Evolutionary conservation across 2,329 filamentous ascomycete species (phyloP), one percentile per base, ranked within the genome.

Genomic region (Claviceps sp.): DNA sequence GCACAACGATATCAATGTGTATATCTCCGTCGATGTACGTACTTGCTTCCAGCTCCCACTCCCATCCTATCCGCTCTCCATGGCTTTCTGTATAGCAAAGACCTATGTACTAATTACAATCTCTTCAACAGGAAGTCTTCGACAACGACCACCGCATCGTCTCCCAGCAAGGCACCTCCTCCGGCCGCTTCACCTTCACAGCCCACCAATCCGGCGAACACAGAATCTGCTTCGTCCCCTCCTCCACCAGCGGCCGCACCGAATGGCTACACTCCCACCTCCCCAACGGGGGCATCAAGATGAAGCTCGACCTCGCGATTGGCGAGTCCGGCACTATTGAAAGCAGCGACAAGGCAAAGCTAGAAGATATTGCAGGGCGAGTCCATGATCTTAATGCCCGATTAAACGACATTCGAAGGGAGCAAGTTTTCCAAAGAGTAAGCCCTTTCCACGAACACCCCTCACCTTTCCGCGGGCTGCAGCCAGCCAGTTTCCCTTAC

Each of bases 141-240:
- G 90, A 97, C 78, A 91, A 94, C 70, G 85, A 97, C 75, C 93
- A 98, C 79, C 89, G 90, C 57, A 87, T 98, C 56, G 87, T 97
- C 57, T 87, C 84, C 58, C 89, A 95, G 70, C 84, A 85, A 55
- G 90, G 91, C 62, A 70, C 77, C 43, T 71, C 80, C 55, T 73
- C 78, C 44, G 90, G 93, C 60, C 86, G 87, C 64, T 97, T 97
- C 76, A 96, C 91, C 63, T 97, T 98, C 78, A 89, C 84, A 59
- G 88, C 93, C 50, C 87, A 89, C 65, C 93, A 96, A 68, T 80
- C 87, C n/a, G 93, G 93, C 67, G 87, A 95, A 69, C 93, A 98
- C 80, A 84, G 84, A 67, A 82, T 98, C 69, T 98, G 93, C 78
- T 95, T 97, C 73, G 88, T 84, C 3, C 88, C 91, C 16, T 83